Evolutionary conservation across 257 asterid genomes (phyloP).

Genomic region (Solanum appendiculatum): DNA sequence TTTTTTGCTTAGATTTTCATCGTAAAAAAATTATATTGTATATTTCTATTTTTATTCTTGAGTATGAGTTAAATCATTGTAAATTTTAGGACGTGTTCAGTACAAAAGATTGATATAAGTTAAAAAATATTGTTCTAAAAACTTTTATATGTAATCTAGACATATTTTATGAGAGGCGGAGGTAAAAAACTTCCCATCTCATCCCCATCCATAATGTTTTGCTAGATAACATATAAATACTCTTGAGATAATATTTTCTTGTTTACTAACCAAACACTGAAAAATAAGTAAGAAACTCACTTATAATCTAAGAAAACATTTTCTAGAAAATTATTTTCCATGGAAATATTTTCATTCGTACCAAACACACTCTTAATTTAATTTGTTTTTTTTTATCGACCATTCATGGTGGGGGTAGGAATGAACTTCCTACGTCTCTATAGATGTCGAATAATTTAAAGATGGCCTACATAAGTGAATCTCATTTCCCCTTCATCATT

Average conservation of each 20-base stretch:
- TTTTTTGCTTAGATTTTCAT: no score
- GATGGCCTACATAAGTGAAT: not conserved
- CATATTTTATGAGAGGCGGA: no score
- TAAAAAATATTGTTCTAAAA: no score
- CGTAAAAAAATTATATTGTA: no score
- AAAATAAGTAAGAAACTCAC: not conserved
- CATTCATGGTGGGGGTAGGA: conserved; percentile 31
- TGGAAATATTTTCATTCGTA: not conserved
- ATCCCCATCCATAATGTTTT: accelerated
- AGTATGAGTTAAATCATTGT: not conserved
- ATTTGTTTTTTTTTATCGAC: not conserved
- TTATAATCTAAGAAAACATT: no score
- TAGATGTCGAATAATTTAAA: conserved; percentile 20
- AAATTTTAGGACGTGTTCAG: not conserved
- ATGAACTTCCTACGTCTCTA: conserved; percentile 21
- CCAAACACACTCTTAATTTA: not conserved
- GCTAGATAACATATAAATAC: no score
- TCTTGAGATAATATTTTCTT: not conserved
- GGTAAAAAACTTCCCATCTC: not conserved
- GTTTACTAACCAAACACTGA: no score
- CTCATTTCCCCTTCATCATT: not conserved
- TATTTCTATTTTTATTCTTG: no score
- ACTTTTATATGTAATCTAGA: no score
- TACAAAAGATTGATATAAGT: no score
- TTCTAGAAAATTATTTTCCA: no score